A percentile compares a stretch with the other conserved stretches of the same genome.
phyloP scores from a whole-genome alignment of 805 yeast genomes.

The Hanseniaspora vineae region DNA sequence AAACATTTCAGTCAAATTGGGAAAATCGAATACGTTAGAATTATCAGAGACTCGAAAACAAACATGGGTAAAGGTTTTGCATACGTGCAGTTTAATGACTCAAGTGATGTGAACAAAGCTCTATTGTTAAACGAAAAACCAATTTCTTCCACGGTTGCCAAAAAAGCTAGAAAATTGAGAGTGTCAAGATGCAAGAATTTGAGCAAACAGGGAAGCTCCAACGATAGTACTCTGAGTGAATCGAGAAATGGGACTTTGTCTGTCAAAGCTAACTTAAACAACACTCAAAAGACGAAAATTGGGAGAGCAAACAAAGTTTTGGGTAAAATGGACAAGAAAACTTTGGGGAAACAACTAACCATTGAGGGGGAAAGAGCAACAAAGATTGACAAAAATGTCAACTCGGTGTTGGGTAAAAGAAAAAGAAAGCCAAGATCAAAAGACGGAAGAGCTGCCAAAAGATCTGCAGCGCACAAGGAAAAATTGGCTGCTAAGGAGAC shows the following conservation, averaged over 20 bases:
- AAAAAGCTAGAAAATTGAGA: conserved; percentile 50
- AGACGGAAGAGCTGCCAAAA: conserved; percentile 34
- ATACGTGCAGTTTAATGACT: conserved; percentile 76
- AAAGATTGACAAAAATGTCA: conserved; percentile 40
- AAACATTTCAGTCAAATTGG: conserved; percentile 47
- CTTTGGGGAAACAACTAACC: conserved; percentile 41
- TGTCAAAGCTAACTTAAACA: conserved; percentile 31
- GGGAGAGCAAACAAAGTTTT: conserved; percentile 70
- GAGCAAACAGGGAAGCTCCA: conserved; percentile 12
- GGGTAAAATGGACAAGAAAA: conserved; percentile 68
- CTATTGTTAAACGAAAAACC: conserved; percentile 62
- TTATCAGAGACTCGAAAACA: conserved; percentile 84
- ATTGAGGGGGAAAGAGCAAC: conserved; percentile 72
- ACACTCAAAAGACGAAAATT: conserved; percentile 57
- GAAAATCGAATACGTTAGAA: conserved; percentile 71
- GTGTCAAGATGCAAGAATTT: conserved; percentile 54
- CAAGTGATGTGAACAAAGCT: conserved; percentile 67
- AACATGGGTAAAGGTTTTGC: conserved; percentile 97
- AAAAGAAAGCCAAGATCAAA: conserved; percentile 37
- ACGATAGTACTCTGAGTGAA: too few relatives aligned
- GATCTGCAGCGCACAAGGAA: conserved; percentile 31
- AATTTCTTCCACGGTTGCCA: conserved; percentile 17
- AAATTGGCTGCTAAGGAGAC: not conserved
- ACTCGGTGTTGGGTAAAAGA: conserved; percentile 19
- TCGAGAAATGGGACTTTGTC: too few relatives aligned